Conservation (phyloP, 257 asterid species). For the Solanum sparsipilum region DNA sequence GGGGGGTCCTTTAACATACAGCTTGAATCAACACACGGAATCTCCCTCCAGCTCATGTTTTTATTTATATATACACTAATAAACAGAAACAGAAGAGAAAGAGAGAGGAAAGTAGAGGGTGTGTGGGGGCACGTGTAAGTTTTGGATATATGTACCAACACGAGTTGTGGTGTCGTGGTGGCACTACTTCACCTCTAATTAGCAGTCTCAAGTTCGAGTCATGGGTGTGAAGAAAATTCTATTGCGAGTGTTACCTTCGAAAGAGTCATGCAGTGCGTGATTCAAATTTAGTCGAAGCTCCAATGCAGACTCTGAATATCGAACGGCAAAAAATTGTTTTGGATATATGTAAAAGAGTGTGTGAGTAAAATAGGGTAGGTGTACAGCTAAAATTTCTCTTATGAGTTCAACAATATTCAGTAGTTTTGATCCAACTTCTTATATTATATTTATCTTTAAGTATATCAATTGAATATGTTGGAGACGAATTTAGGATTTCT, state of each 20-base stretch:
- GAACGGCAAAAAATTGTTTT: not conserved
- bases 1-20: constrained; percentile 32
- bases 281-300: fast-evolving
- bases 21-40: constrained; percentile 54
- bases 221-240: too few relatives aligned
- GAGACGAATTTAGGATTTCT: not conserved
- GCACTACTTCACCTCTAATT: too few relatives aligned
- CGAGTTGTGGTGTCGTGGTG: too few relatives aligned
- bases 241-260: too few relatives aligned
- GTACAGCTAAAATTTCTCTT: fast-evolving
- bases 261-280: too few relatives aligned
- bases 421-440: not conserved
- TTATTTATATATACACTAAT: not conserved
- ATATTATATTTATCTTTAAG: not conserved
- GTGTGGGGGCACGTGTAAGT: not conserved
- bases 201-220: fast-evolving
- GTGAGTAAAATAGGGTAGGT: not conserved
- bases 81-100: not conserved
- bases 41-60: constrained; percentile 55
- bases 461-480: not conserved
- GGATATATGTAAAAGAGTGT: not conserved
- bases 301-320: too few relatives aligned
- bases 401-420: not conserved
- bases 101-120: not conserved
- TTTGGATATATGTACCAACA: not conserved